Conservation (phyloP, 2,329 filamentous ascomycete species). For the Pseudogymnoascus sp. region DNA sequence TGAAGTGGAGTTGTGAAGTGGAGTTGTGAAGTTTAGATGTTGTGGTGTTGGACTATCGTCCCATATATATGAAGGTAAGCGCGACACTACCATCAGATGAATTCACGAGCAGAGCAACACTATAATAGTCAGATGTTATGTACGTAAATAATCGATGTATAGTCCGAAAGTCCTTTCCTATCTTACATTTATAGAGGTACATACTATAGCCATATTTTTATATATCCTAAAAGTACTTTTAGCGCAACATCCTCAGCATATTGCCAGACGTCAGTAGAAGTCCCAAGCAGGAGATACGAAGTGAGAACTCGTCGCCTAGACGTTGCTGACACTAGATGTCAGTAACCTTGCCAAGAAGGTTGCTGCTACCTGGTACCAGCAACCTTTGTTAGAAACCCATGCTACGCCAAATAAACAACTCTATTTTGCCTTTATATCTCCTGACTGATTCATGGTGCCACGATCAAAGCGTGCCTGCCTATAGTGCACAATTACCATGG, state of each 20-base stretch:
- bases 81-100: neutral
- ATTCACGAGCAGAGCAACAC: neutral
- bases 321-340: neutral
- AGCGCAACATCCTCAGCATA: neutral
- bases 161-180: neutral
- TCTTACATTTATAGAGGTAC: neutral
- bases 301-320: neutral
- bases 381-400: too few relatives aligned
- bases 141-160: neutral
- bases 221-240: neutral
- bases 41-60: neutral
- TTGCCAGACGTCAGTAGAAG: neutral
- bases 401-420: too few relatives aligned
- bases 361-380: neutral
- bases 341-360: neutral
- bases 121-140: neutral
- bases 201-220: neutral
- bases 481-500: too few relatives aligned
- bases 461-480: too few relatives aligned
- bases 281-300: neutral
- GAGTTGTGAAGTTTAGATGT: neutral
- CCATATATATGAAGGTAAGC: neutral
- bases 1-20: too few relatives aligned
- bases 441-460: too few relatives aligned
- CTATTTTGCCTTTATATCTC: too few relatives aligned